Evolutionary conservation across 208 protist genomes (phyloP), one percentile per base, ranked within the genome.

Genomic region (Trypanosoma brucei): DNA sequence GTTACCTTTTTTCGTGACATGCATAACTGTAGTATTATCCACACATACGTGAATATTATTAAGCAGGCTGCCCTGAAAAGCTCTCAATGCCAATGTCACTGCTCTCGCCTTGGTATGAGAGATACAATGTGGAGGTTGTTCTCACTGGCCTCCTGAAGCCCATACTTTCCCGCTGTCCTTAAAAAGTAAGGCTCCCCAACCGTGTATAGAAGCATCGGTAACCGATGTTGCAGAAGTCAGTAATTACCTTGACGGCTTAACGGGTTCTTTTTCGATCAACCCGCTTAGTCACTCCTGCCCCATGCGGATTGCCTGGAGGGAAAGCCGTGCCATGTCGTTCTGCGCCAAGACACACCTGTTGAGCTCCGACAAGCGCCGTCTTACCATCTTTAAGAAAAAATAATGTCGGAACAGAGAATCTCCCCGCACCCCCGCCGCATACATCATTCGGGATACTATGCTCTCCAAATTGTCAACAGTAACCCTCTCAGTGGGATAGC

Each of bases 61-160:
- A 1, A 1, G 2, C 2, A 60, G 39, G 13, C 49, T 8, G 1
- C 3, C 2, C n/a, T 49, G 6, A 36, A 60, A 60, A 36, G 8
- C 40, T 9, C 11, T 2, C 37, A 22, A 60, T 3, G 56, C 9
- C 7, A 50, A 34, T 1, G 13, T 3, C 1, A 60, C 56, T 1
- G 56, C 37, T 3, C 56, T 35, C 3, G 56, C 40, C 30, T 60
- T 9, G 11, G 39, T 40, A 50, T 60, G 56, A 8, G 40, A 45
- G 7, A 60, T 60, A 22, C 35, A 50, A 30, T 50, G 36, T 13
- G 39, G 56, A 11, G 30, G 3, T 14, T 34, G 36, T 3, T 0
- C 9, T 5, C 56, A 50, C 0, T 31, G 30, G 38, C 40, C 40
- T 22, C 2, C 40, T 30, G 56, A 31, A 0, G 30, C 40, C 36